Base-by-base conservation (phyloP, 345 rosid species). In the Trapa incisa region DNA sequence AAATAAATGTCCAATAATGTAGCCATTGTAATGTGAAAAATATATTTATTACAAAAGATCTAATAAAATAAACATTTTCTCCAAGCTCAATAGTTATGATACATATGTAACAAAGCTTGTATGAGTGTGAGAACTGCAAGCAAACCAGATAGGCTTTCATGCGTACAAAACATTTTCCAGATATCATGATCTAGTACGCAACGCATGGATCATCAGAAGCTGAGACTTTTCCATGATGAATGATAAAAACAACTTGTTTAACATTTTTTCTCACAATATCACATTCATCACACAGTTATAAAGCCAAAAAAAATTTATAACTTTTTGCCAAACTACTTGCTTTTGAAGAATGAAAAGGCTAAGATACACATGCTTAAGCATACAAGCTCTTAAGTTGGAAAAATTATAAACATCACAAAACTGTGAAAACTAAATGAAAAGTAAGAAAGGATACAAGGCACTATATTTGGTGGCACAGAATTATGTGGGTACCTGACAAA, bases 401-500 rank as follows among this genome's bases (percentile, higher is more conserved):
- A 58, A 57, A 57, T 1, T 7, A 52, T 16, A 2, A n/a, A 5
- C 35, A 54, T 62, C 35, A 47, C 47, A 16, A 48, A 42, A 33
- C 16, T 61, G 22, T 43, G 42, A 15, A 33, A 64, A 43, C 57
- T 15, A 65, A 45, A 65, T 10, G 0, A 13, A 22, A 16, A 50
- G 37, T 53, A 45, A 64, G 47, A 35, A 75, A 91, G 97, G 99
- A 94, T 94, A 94, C 96, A 80, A 68, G 97, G 90, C 78, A 96
- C 96, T 72, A 94, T 70, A 74, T 94, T 94, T 73, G 96, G 97
- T 4, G 97, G 98, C 56, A 84, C 84, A 67, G 80, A 89, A 68
- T 76, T 87, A 66, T 72, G 88, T 6, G 88, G 76, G 76, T 94
- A 89, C 64, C 97, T 94, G 92, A 77, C 73, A 67, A 22, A 22